Base-by-base conservation (phyloP, 768 basidiomycete species). In the Tylopilus sp. region DNA sequence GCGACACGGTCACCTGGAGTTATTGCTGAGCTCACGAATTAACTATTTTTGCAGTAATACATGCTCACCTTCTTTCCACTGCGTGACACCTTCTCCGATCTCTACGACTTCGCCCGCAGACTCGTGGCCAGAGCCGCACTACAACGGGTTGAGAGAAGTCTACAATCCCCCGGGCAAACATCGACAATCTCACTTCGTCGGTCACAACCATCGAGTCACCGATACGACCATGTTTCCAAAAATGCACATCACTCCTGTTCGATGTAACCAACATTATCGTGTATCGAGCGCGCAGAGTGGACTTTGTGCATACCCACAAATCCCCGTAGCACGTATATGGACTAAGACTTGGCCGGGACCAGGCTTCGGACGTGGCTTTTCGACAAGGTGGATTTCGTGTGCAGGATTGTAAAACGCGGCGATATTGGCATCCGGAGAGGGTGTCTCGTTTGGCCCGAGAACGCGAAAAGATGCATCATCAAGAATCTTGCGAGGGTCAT, bases 121-220 rank as follows among this genome's bases (percentile, higher is more conserved):
- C 66, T 86, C 85, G 54, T 86, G 85, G 28, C 85, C 85, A 40
- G 83, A 82, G 31, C 84, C 84, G 52, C 84, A 85, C 83, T 85
- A 11, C 45, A 53, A 4, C 3, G 28, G 24, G 33, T 21, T 14
- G 14, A 6, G 12, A 34, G 33, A 16, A 26, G 43, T 24, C 41
- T 34, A 19, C 17, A 25, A 44, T 30, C 40, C 48, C 41, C 45
- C 2, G 24, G 33, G 30, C 36, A 41, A 26, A 17, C 19, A 19
- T 5, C 3, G 50, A 40, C 19, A 10, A 41, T 38, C 62, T 55
- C 52, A 81, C 83, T 71, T 86, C 84, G 54, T 85, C 84, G 14
- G 79, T 82, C 26, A 86, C 84, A 22, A 86, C 72, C 85, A 86
- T 86, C 0, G 82, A 83, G 59, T 84, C 82, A 10, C 85, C 85